Evolutionary conservation across 1,139 yeast genomes (phyloP), one percentile per base, ranked within the genome.

Genomic region (Diutina siamensis): DNA sequence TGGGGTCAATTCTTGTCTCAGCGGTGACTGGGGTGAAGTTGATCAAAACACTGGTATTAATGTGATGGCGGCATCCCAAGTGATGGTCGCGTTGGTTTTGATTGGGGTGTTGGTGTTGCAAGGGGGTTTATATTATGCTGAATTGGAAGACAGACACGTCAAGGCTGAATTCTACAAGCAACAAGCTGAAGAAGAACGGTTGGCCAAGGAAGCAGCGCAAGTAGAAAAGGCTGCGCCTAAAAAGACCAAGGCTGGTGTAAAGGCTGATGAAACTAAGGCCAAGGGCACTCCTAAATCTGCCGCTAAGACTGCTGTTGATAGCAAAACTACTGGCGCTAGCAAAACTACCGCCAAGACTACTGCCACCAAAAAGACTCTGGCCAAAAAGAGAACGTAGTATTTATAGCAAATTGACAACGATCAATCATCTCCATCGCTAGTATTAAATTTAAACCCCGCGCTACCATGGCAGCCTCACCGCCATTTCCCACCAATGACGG

Each of bases 1-100:
- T 46, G 98, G 98, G 45, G 71, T 82, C 45, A 74, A 75, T 55
- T 77, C 94, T 46, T 78, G 87, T 49, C 57, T 76, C 28, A 63
- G 74, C 49, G 88, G 89, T 44, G 70, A 77, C 50, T 92, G 97
- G 97, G 97, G 96, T 51, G 97, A 92, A 47, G 95, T 92, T 46
- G 87, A 85, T 56, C 78, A 75, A 61, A 70, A 72, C 51, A 87
- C 95, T 27, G 97, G 97, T 21, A 66, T 92, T 56, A 86, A 86
- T 54, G 96, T 92, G 40, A 78, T 92, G 61, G 96, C 94, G 41
- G 97, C 97, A 4, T 80, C 94, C 41, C 82, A 83, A 63, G 76
- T 84, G 44, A 83, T 92, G 71, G 71, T 85, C 52, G 77, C 83
- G 19, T 62, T 87, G 49, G 72, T 83, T 18, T 69, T 89, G 48